Base-by-base conservation (phyloP, 2,329 filamentous ascomycete species). In the Aspergillus caelatus region DNA sequence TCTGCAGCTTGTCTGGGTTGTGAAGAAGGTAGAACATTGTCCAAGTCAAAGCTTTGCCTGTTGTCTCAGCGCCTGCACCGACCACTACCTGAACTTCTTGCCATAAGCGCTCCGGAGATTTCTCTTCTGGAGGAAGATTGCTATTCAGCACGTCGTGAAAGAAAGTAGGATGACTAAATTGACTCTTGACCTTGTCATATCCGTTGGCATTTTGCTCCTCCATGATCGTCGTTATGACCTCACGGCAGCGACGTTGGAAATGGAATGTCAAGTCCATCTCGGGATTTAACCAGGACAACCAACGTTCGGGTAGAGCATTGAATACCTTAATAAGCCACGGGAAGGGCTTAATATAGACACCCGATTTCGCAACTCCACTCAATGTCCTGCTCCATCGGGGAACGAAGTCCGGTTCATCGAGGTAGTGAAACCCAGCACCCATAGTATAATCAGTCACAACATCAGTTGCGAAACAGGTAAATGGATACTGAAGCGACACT, bases 381-480 rank as follows among this genome's bases (percentile, higher is more conserved):
- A 72, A 21, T 2, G 72, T 72, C 21, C 66, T 65, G 30, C 68
- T 69, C 72, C 72, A 74, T 30, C 66, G 59, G n/a, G 71, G 69
- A 16, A 68, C 52, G 21, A 70, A 74, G 43, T 70, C 69, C 3
- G 69, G 64, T 6, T 62, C 61, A n/a, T 73, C 71, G 16, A 75
- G 65, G 57, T 71, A 73, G 32, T 70, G 59, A 34, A 67, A 71
- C 12, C 64, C 64, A 21, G 57, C 57, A 11, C 68, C 68, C 68
- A 74, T 69, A 2, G 68, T 70, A 62, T 80, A 81, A 57, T 78
- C 76, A 64, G 79, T 80, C 63, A 83, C 80, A 57, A 82, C 75
- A 39, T 83, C 80, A 19, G 78, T 79, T 1, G 78, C 76, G 36
- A 80, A 70, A 19, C 77, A 78, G 14, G 73, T 75, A 60, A 77